phyloP scores from a whole-genome alignment of 129 eudicot genomes.

The Lactuca sativa region DNA sequence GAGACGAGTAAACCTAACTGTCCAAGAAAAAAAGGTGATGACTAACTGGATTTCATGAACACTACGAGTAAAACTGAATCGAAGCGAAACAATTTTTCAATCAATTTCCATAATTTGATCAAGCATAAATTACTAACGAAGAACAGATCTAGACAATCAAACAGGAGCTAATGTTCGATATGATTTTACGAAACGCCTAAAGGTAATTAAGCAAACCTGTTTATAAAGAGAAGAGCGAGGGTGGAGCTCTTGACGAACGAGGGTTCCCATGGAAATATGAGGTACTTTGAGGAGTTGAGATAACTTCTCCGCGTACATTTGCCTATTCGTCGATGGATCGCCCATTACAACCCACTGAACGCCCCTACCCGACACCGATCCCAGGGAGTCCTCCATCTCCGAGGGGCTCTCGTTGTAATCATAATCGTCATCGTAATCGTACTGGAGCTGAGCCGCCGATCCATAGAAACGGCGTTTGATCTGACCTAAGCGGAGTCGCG shows the following conservation, averaged over 20 bases:
- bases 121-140: background rate
- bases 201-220: slow-evolving; percentile 42
- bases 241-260: slow-evolving; percentile 79
- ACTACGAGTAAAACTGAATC: slow-evolving; percentile 3
- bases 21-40: background rate
- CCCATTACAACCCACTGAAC: slow-evolving; percentile 97
- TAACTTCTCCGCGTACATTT: slow-evolving; percentile 73
- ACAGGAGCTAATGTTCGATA: background rate
- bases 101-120: background rate
- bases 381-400: slow-evolving; percentile 54
- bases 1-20: background rate
- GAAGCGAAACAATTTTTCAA: background rate
- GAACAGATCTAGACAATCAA: background rate
- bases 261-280: slow-evolving; percentile 81
- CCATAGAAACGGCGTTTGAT: slow-evolving; percentile 49
- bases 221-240: slow-evolving; percentile 76
- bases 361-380: slow-evolving; percentile 69
- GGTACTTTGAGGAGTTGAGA: slow-evolving; percentile 83
- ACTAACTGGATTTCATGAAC: background rate
- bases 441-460: slow-evolving; percentile 76
- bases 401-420: slow-evolving; percentile 24
- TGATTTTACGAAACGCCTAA: background rate
- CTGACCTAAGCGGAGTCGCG: slow-evolving; percentile 30
- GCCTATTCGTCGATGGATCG: slow-evolving; percentile 76
- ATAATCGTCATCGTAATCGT: slow-evolving; percentile 46